Evolutionary conservation across 2,329 filamentous ascomycete species (phyloP).

Genomic region (Arthrinium phaeospermum): DNA sequence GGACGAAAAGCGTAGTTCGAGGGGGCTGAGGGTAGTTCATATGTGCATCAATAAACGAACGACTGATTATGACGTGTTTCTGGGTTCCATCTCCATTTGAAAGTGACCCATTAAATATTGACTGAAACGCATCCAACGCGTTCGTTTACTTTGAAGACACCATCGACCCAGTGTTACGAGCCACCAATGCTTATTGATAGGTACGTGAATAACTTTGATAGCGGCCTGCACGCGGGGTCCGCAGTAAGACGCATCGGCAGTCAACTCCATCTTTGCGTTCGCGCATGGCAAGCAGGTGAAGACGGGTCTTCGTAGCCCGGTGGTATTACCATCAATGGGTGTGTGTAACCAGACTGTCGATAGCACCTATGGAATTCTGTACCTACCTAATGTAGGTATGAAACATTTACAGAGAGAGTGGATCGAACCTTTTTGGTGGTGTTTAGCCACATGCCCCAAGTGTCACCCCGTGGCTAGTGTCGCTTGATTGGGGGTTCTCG

Average conservation of each 20-base stretch:
- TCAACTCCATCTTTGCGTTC: neutral
- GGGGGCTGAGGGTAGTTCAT: slow-evolving; percentile 19
- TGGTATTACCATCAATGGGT: no score
- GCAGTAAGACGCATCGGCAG: neutral
- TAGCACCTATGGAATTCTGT: no score
- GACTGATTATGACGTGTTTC: slow-evolving; percentile 13
- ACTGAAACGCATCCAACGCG: neutral
- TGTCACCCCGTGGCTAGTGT: slow-evolving; percentile 10
- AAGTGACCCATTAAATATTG: neutral
- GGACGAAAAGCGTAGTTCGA: slow-evolving; percentile 11
- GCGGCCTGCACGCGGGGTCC: neutral
- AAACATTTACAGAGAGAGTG: no score
- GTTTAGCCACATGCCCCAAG: neutral
- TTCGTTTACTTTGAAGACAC: neutral
- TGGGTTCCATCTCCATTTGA: neutral
- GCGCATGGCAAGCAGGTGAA: neutral
- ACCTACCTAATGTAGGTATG: no score
- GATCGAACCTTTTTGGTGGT: neutral
- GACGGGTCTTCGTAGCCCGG: neutral
- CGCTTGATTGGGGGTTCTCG: slow-evolving; percentile 12
- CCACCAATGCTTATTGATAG: neutral
- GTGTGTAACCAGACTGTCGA: no score
- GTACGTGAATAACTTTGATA: neutral
- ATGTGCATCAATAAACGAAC: slow-evolving; percentile 19
- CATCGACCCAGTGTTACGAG: neutral